Evolutionary conservation across 140 eudicot genomes (phyloP).

Genomic region (Flaveria floridana): DNA sequence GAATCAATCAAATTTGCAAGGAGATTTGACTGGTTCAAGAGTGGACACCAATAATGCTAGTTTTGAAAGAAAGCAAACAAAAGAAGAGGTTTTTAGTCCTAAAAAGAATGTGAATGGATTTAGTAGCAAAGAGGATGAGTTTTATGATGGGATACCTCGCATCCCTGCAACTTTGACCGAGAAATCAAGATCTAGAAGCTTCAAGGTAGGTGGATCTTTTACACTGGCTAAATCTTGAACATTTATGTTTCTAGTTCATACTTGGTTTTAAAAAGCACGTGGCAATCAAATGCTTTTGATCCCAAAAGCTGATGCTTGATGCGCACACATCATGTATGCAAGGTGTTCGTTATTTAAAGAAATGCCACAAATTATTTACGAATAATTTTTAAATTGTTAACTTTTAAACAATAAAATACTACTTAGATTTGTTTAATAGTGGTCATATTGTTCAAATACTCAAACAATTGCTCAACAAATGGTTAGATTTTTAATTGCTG

Average conservation of each 20-base stretch:
- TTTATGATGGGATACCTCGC: conserved; percentile 74
- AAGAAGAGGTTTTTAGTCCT: conserved; percentile 34
- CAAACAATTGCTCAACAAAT: too few species aligned
- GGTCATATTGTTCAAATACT: too few species aligned
- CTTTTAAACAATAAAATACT: too few species aligned
- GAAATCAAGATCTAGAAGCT: conserved; percentile 48
- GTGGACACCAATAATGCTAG: conserved; percentile 1
- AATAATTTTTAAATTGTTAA: too few species aligned
- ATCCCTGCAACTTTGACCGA: conserved; percentile 38
- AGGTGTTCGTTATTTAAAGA: too few species aligned
- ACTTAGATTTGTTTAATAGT: too few species aligned
- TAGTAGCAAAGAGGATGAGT: conserved; percentile 49
- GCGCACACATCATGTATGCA: too few species aligned
- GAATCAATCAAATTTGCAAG: conserved; percentile 28
- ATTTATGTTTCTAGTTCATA: background rate
- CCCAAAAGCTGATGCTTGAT: too few species aligned
- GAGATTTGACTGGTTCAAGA: conserved; percentile 23
- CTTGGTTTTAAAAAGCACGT: too few species aligned
- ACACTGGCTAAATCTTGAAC: conserved; percentile 13
- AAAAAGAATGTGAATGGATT: conserved; percentile 17
- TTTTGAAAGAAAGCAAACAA: conserved; percentile 21
- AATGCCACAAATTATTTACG: too few species aligned
- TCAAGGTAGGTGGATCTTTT: conserved; percentile 36
- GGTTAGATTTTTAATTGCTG: too few species aligned
- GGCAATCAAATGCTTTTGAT: too few species aligned